Conservation (phyloP, 805 yeast species). For the Lipomyces sp. region DNA sequence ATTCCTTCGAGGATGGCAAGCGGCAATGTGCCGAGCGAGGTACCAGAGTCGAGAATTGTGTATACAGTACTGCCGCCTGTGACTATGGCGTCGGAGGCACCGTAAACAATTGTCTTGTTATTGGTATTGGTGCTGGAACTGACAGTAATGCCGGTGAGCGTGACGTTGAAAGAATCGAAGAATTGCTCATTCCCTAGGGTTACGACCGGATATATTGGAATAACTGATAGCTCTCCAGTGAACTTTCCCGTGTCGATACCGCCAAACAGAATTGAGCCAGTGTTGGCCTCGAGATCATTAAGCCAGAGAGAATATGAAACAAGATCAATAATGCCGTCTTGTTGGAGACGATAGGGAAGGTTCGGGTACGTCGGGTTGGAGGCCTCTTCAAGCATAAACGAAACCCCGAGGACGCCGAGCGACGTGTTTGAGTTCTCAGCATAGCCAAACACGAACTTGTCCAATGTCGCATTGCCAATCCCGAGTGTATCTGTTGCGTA, state of each 20-base stretch:
- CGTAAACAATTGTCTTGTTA: not conserved
- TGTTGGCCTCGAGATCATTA: constrained; percentile 42
- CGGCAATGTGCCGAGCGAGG: constrained; percentile 59
- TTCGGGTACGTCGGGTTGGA: constrained; percentile 45
- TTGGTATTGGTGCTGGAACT: not conserved
- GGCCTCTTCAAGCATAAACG: constrained; percentile 44
- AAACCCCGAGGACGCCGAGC: constrained; percentile 53
- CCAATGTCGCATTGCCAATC: constrained; percentile 55
- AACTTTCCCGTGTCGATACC: constrained; percentile 52
- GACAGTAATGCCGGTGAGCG: constrained; percentile 22
- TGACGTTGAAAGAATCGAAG: constrained; percentile 10
- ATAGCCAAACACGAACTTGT: constrained; percentile 69
- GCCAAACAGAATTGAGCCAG: constrained; percentile 52
- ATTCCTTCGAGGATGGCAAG: constrained; percentile 42
- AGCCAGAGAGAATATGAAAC: constrained; percentile 55
- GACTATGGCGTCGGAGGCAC: not conserved
- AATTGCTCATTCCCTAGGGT: not conserved
- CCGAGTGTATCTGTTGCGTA: constrained; percentile 69
- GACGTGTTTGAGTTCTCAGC: constrained; percentile 72
- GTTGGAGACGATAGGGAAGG: constrained; percentile 46
- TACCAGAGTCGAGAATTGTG: constrained; percentile 62
- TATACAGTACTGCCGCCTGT: constrained; percentile 15
- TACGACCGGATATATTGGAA: constrained; percentile 37
- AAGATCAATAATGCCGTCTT: constrained; percentile 50
- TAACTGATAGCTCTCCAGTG: constrained; percentile 45